These are phyloP conservation scores for Eucalyptus curtisii DNA, from an alignment of 345 rosid species.

Conservation along the genomic window DNA sequence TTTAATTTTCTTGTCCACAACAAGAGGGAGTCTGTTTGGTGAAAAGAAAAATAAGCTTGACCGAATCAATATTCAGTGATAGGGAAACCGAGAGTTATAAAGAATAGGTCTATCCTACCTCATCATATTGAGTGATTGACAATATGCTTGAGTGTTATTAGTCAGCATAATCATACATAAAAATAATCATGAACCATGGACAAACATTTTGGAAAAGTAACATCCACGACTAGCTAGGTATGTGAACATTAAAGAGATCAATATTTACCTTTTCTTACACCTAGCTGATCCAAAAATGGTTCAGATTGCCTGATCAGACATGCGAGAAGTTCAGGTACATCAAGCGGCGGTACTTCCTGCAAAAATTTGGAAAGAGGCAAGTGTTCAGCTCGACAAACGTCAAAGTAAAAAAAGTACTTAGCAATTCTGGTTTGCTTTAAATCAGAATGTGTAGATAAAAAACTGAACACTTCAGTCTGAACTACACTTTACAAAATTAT, in stretches of 20 bases:
- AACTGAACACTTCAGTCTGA: neutral
- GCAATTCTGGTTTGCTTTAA: neutral
- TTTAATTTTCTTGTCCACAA: neutral
- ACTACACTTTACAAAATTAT: neutral
- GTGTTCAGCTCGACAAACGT: neutral
- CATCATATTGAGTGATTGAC: neutral
- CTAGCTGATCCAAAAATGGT: constrained; percentile 89
- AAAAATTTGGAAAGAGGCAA: neutral
- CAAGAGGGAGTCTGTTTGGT: neutral
- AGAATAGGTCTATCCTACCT: neutral
- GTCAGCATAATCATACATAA: neutral
- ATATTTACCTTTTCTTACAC: constrained; percentile 60
- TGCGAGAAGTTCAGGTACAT: constrained; percentile 84
- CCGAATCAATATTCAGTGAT: neutral
- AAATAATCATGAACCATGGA: neutral
- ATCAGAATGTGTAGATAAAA: neutral
- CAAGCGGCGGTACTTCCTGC: constrained; percentile 80
- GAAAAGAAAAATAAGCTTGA: neutral
- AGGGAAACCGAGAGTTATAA: neutral
- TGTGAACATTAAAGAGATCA: neutral
- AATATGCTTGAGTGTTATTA: neutral
- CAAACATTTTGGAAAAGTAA: neutral
- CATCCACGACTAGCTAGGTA: neutral
- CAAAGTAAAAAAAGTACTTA: neutral
- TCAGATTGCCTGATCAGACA: constrained; percentile 82